Evolutionary conservation across 768 basidiomycete genomes (phyloP), one percentile per base, ranked within the genome.

Genomic region (Clavulina sp.): DNA sequence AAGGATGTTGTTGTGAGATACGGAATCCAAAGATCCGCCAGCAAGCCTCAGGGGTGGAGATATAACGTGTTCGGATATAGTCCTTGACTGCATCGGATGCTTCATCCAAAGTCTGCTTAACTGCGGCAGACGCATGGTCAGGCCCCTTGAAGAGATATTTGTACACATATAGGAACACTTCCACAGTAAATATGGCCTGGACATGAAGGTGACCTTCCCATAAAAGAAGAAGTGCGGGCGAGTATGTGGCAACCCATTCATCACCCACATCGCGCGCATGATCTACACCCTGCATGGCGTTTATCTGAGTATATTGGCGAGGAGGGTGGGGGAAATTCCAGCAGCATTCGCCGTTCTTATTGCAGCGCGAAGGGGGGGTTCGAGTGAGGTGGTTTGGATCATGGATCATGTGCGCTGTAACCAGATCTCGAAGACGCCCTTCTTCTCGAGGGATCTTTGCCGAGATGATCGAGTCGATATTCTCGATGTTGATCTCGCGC

Each of bases 381-480:
- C 26, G 13, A 46, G 13, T 24, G 13, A 46, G 26, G 26, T 46
- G 43, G 43, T 13, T 46, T 9, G 43, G 26, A 46, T 24, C 9
- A 28, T 46, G 43, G 9, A 46, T 26, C 43, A 46, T 46, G 24
- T 46, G 43, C 26, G 43, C 9, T 13, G 26, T 9, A 16, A 46
- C 43, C 43, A 46, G 26, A 28, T 16, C 26, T 9, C 43, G 1
- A 46, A 46, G 43, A 46, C 13, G 43, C 13, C 43, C 43, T 16
- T 56, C 54, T 43, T 65, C 54, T 1, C 30, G 16, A 2, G 68
- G 68, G 7, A 68, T 58, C 51, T 68, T 62, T 2, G 68, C 67
- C 23, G 62, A 64, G 7, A 69, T 57, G 5, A 67, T 52, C 13
- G 29, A 3, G 46, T 69, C 66, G 51, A 69, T 66, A 28, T 63